These are phyloP conservation scores for Herpetospermum pedunculosum DNA, from an alignment of 306 rosid species.

Conservation along the genomic window DNA sequence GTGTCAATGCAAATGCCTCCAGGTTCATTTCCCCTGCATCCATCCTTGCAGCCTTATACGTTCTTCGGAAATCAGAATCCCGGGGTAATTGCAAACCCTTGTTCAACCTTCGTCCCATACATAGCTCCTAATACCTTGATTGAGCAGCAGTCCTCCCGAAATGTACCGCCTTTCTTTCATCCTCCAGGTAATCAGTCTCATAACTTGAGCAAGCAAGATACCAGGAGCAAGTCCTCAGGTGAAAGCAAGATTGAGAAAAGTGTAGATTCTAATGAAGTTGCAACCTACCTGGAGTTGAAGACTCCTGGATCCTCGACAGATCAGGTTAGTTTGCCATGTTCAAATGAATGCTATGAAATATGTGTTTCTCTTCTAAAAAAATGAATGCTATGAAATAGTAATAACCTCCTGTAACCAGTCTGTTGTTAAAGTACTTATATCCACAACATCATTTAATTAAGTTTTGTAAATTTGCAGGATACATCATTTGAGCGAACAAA, in stretches of 20 bases:
- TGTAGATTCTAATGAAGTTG: constrained; percentile 46
- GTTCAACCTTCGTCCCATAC: constrained; percentile 62
- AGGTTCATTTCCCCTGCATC: constrained; percentile 32
- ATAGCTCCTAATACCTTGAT: constrained; percentile 44
- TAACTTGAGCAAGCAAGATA: constrained; percentile 36
- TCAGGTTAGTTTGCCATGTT: constrained; percentile 34
- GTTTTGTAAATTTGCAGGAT: constrained; percentile 36
- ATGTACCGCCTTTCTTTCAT: constrained; percentile 33
- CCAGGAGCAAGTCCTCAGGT: constrained; percentile 35
- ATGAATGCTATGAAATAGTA: not conserved
- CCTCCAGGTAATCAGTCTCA: constrained; percentile 43
- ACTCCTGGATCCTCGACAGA: constrained; percentile 66
- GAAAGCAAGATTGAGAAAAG: constrained; percentile 42
- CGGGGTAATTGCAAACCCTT: constrained; percentile 24
- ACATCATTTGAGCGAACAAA: constrained; percentile 34
- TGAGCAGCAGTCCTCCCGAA: constrained; percentile 54
- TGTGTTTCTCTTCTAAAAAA: too few relatives aligned
- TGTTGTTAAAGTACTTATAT: not conserved
- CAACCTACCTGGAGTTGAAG: constrained; percentile 61
- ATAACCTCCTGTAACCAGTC: not conserved
- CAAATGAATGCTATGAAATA: too few relatives aligned
- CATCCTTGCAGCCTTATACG: constrained; percentile 32
- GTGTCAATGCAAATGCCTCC: constrained; percentile 31
- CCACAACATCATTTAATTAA: not conserved
- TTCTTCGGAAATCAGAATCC: constrained; percentile 25